Evolutionary conservation across 352 stramenopile genomes (phyloP), one percentile per base, ranked within the genome.

Genomic region (Chrysophaeum taylorii): DNA sequence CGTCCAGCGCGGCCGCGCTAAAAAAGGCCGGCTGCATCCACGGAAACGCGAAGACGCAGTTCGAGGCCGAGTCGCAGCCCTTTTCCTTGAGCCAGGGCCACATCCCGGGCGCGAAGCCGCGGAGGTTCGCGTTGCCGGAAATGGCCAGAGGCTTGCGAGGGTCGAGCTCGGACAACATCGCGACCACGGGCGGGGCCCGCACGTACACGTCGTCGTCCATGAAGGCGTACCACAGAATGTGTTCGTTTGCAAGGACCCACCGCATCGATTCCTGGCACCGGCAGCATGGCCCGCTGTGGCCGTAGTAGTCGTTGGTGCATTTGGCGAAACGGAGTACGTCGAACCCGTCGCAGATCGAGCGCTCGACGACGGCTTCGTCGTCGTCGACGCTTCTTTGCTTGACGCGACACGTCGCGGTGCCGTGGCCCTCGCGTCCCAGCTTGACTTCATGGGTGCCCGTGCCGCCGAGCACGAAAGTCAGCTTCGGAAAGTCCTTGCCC

Each of bases 291-390:
- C 48, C 48, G 9, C 33, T 60, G 18, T 18, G 33, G 25, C 48
- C 48, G 25, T 60, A 60, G 48, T 60, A 60, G 5, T 60, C 48
- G 48, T 60, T 60, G 18, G 48, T 23, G 48, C 48, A 60, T 18
- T 60, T 60, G 18, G 5, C 21, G 48, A 60, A 60, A 7, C 48
- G 18, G 18, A 60, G 25, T 9, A 60, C 33, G 5, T n/a, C 48
- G 48, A 60, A 60, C 18, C 18, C 25, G 18, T 25, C 48, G 48
- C 48, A 60, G 18, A 21, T 9, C 18, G 48, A 60, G 18, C 48
- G 48, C 48, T n/a, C 25, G 18, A n/a, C 9, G 5, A 9, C 48
- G 39, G 12, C 39, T 12, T 21, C 12, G 48, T 31, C 18, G n/a
- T n/a, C n/a, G n/a, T n/a, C n/a, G n/a, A n/a, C n/a, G 5, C 5